Evolutionary conservation across 2,329 filamentous ascomycete genomes (phyloP).

Genomic region (Nemania sp.): DNA sequence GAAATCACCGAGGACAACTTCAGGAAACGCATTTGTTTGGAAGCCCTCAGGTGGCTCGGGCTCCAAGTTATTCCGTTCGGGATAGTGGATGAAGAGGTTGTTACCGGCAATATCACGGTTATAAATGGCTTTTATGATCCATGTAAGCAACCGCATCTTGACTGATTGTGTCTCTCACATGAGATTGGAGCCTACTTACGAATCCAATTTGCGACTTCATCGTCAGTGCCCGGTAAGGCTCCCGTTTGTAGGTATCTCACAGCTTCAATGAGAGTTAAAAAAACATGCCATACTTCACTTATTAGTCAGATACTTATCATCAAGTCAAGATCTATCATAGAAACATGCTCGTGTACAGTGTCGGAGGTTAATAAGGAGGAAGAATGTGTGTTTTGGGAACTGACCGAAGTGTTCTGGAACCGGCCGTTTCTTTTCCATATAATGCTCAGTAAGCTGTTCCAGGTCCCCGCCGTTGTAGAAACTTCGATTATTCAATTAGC

Average conservation of each 20-base stretch:
- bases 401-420: constrained; percentile 15
- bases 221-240: constrained; percentile 1
- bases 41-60: background rate
- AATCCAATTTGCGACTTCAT: background rate
- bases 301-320: background rate
- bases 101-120: background rate
- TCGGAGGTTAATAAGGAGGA: too few relatives aligned
- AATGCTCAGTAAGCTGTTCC: rapidly evolving
- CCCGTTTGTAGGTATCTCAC: constrained; percentile 14
- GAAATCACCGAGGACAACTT: constrained; percentile 12
- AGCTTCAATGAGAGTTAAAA: constrained; percentile 17
- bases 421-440: background rate
- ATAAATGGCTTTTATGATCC: background rate
- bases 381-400: too few relatives aligned
- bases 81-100: constrained; percentile 19
- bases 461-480: constrained; percentile 11
- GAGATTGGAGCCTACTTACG: constrained; percentile 4
- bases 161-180: too few relatives aligned
- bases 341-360: too few relatives aligned
- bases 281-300: constrained; percentile 17
- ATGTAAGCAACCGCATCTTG: background rate
- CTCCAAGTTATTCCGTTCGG: background rate
- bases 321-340: too few relatives aligned
- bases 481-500: background rate
- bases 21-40: constrained; percentile 14